phyloP scores from a whole-genome alignment of 2,329 filamentous ascomycete species.

The Blastomyces emzantsi region DNA sequence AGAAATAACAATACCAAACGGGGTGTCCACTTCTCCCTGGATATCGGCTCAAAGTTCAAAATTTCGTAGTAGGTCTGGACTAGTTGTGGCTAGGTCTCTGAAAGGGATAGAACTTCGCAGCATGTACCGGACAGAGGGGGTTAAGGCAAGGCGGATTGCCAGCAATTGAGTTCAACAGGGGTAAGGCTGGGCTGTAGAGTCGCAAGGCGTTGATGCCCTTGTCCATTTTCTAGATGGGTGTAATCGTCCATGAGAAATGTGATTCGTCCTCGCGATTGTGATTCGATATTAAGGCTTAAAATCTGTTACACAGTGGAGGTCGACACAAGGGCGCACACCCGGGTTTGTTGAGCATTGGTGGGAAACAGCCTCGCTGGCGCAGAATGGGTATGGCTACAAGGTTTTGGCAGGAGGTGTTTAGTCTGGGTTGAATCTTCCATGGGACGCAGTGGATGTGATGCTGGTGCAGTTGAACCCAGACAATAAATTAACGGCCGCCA shows the following conservation, averaged over 20 bases:
- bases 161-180: not conserved
- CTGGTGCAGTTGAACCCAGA: not conserved
- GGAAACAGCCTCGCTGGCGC: not conserved
- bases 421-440: not conserved
- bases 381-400: not conserved
- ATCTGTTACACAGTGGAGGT: not conserved
- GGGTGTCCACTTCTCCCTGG: not conserved
- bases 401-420: not conserved
- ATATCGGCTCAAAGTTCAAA: not conserved
- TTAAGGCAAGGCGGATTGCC: not conserved
- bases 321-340: not conserved
- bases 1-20: not conserved
- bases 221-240: not conserved
- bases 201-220: not conserved
- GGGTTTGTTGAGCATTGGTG: not conserved
- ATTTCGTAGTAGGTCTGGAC: not conserved
- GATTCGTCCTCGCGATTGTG: not conserved
- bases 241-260: not conserved
- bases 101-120: not conserved
- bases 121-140: not conserved
- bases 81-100: not conserved
- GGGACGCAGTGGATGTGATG: not conserved
- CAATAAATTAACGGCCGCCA: not conserved
- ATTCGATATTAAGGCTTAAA: not conserved
- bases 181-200: not conserved